Percentiles rank a stretch among this genome's conserved stretches.
phyloP scores from a whole-genome alignment of 2,329 filamentous ascomycete species.

The Fusarium sororula region DNA sequence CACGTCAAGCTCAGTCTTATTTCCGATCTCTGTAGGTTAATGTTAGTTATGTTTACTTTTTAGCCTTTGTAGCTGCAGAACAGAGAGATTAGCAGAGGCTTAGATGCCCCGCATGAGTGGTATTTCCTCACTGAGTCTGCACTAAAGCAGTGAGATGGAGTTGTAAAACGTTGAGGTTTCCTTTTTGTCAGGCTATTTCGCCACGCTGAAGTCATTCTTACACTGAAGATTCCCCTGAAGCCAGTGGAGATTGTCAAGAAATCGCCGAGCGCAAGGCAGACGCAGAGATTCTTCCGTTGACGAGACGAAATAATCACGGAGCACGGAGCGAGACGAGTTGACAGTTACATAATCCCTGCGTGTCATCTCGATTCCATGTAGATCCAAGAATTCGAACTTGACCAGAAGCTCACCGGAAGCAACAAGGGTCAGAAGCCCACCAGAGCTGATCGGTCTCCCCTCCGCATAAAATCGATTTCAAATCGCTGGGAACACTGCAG shows the following conservation, averaged over 20 bases:
- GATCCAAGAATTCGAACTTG: conserved; percentile 27
- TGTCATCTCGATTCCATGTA: conserved; percentile 36
- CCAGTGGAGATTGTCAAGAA: conserved; percentile 24
- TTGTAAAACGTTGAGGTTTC: background rate
- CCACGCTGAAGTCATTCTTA: background rate
- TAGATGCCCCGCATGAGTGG: conserved; percentile 8
- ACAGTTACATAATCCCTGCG: conserved; percentile 32
- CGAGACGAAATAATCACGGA: conserved; percentile 31
- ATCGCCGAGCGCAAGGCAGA: conserved; percentile 21
- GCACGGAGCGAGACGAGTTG: conserved; percentile 26
- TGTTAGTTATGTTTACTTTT: conserved; percentile 8
- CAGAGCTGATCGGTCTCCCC: conserved; percentile 17
- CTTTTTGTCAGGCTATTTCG: background rate
- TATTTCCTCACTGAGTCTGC: background rate
- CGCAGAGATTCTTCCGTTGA: conserved; percentile 1
- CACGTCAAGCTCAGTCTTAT: background rate
- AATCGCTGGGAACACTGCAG: conserved; percentile 12
- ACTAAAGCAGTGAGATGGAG: conserved; percentile 14
- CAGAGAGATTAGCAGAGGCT: conserved; percentile 5
- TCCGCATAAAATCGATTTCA: conserved; percentile 27
- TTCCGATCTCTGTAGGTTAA: background rate
- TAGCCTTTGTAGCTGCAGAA: conserved; percentile 2
- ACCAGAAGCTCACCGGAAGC: conserved; percentile 28
- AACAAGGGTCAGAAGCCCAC: conserved; percentile 25
- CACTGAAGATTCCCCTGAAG: background rate